Conservation (phyloP, 176 grass and related monocot species). For the Aegilops speltoides region DNA sequence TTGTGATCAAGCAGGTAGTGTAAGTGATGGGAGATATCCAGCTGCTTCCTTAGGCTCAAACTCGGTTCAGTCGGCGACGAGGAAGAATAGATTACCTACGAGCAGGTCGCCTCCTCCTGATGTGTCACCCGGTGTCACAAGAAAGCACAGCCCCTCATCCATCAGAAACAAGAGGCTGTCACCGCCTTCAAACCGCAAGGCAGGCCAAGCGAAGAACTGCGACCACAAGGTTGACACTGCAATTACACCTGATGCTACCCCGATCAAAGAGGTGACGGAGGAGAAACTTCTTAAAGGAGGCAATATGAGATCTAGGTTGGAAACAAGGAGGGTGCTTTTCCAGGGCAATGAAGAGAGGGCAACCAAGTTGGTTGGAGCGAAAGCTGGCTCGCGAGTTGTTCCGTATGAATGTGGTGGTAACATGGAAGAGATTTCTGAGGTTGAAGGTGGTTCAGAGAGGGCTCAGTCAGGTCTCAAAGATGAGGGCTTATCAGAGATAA, state of each 20-base stretch:
- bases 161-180: constrained; percentile 78
- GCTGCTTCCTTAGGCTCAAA: constrained; percentile 51
- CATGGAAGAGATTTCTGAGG: constrained; percentile 58
- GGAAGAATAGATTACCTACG: constrained; percentile 42
- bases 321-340: constrained; percentile 55
- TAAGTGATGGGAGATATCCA: constrained; percentile 47
- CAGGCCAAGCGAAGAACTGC: constrained; percentile 44
- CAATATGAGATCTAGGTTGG: constrained; percentile 53
- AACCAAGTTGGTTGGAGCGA: constrained; percentile 45
- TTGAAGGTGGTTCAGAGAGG: constrained; percentile 41
- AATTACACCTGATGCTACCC: constrained; percentile 55
- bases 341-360: constrained; percentile 55
- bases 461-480: constrained; percentile 49
- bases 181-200: constrained; percentile 40
- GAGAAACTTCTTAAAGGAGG: constrained; percentile 57
- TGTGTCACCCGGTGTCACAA: constrained; percentile 54
- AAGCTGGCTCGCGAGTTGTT: constrained; percentile 68
- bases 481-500: constrained; percentile 67
- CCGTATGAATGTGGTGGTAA: constrained; percentile 52
- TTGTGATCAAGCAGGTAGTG: constrained; percentile 52
- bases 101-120: constrained; percentile 66
- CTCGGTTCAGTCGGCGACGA: constrained; percentile 46
- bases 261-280: constrained; percentile 73
- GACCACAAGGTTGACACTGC: constrained; percentile 64
- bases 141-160: constrained; percentile 48